Evolutionary conservation across 345 rosid species (phyloP).

Genomic region (Erysimum cheiranthoides): DNA sequence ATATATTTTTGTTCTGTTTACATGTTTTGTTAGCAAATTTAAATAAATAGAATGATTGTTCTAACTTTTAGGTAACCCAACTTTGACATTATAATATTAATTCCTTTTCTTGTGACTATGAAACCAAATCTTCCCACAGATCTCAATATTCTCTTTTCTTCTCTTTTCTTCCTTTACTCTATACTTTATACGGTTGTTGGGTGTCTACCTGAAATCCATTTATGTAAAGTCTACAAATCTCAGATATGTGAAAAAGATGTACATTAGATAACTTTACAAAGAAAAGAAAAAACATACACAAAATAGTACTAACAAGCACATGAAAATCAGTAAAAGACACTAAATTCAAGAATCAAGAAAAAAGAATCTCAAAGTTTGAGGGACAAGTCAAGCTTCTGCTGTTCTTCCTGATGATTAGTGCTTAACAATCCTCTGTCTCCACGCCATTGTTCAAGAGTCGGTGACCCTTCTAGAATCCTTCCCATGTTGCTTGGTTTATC

Average conservation of each 20-base stretch:
- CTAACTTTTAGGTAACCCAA: constrained; percentile 48
- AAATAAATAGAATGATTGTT: constrained; percentile 39
- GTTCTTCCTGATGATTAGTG: constrained; percentile 54
- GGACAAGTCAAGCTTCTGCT: constrained; percentile 68
- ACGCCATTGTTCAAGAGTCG: constrained; percentile 50
- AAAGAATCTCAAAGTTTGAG: constrained; percentile 61
- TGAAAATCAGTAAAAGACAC: constrained; percentile 11
- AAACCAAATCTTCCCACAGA: constrained; percentile 44
- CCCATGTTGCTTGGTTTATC: constrained; percentile 49
- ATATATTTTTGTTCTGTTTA: constrained; percentile 31
- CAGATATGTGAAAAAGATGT: constrained; percentile 18
- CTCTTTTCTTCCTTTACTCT: not conserved
- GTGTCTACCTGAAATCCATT: constrained; percentile 37
- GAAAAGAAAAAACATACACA: constrained; percentile 42
- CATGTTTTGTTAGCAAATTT: constrained; percentile 41
- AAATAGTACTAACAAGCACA: constrained; percentile 31
- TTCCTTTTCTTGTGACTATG: constrained; percentile 35
- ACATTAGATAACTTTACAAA: constrained; percentile 15
- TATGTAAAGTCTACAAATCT: constrained; percentile 12
- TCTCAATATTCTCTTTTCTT: constrained; percentile 29
- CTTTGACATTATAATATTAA: constrained; percentile 43
- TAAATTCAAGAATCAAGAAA: constrained; percentile 26
- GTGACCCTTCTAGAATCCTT: constrained; percentile 44
- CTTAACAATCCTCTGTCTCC: constrained; percentile 43
- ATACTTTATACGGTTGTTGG: constrained; percentile 32